These are phyloP conservation scores for Phytophthora foliorum DNA, from an alignment of 352 stramenopile species.

Conservation along the genomic window DNA sequence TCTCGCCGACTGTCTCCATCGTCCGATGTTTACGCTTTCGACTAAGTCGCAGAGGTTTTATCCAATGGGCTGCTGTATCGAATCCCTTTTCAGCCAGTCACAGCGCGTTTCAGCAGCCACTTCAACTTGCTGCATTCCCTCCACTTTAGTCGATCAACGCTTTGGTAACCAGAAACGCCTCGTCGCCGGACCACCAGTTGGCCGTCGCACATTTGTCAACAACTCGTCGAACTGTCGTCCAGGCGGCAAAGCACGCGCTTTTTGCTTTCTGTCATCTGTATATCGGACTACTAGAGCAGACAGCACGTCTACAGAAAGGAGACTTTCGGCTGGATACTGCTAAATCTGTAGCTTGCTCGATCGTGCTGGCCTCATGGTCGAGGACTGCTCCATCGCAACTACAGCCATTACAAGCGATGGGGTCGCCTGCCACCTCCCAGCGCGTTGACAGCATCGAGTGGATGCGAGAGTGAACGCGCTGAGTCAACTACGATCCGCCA, in stretches of 20 bases:
- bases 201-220: background rate
- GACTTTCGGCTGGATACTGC: background rate
- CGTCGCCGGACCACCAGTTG: background rate
- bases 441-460: conserved; percentile 21
- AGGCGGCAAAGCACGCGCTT: background rate
- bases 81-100: conserved; percentile 6
- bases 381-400: conserved; percentile 7
- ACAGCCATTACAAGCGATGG: conserved; percentile 15
- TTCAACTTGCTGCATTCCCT: background rate
- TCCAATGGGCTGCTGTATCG: background rate
- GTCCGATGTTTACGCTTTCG: conserved; percentile 26
- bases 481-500: background rate
- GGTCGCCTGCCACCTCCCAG: conserved; percentile 13
- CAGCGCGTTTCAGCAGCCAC: background rate
- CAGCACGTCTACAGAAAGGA: background rate
- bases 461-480: background rate
- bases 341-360: background rate
- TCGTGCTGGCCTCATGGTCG: background rate
- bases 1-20: conserved; percentile 11
- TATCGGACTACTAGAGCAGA: background rate
- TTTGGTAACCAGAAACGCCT: background rate
- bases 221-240: background rate
- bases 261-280: background rate
- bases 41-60: conserved; percentile 7
- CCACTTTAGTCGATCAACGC: too few relatives aligned